phyloP scores from a whole-genome alignment of 768 basidiomycete genomes.

The Mrakia frigida region DNA sequence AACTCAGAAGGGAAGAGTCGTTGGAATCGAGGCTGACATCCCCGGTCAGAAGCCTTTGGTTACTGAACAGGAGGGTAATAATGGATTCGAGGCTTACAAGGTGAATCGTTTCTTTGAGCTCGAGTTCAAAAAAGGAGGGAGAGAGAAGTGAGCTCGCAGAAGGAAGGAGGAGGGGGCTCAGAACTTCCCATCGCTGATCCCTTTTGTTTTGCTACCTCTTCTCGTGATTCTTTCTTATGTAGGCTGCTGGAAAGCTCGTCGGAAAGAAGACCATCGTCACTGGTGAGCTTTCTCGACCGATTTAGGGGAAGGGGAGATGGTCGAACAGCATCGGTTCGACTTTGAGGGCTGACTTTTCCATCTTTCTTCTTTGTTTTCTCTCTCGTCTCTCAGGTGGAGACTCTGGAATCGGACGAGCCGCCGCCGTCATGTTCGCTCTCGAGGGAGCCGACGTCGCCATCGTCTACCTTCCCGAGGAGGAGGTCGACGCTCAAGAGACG shows the following conservation, averaged over 20 bases:
- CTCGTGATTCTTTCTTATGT: neutral
- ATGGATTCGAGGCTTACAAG: constrained; percentile 43
- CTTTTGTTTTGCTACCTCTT: too few species aligned
- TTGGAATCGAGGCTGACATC: constrained; percentile 39
- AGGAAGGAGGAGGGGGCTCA: too few species aligned
- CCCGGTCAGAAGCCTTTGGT: constrained; percentile 38
- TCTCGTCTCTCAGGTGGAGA: constrained; percentile 38
- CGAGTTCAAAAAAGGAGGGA: too few species aligned
- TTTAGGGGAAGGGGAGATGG: too few species aligned
- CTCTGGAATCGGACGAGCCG: constrained; percentile 51
- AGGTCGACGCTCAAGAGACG: constrained; percentile 28
- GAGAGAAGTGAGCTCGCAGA: too few species aligned
- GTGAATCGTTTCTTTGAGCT: neutral
- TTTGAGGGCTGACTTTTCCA: neutral
- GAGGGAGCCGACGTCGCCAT: constrained; percentile 44
- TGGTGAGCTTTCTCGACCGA: constrained; percentile 43
- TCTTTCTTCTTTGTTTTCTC: neutral
- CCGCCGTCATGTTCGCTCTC: constrained; percentile 48
- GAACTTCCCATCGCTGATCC: constrained; percentile 33
- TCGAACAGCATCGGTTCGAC: too few species aligned
- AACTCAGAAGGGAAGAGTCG: constrained; percentile 20
- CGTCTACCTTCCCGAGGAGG: constrained; percentile 33
- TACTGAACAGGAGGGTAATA: constrained; percentile 41
- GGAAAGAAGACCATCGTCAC: constrained; percentile 53
- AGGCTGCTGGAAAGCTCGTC: constrained; percentile 50